These are phyloP conservation scores for Pseudozyma tsukubaensis DNA, from an alignment of 1,284 basidiomycete genomes.

Conservation along the genomic window DNA sequence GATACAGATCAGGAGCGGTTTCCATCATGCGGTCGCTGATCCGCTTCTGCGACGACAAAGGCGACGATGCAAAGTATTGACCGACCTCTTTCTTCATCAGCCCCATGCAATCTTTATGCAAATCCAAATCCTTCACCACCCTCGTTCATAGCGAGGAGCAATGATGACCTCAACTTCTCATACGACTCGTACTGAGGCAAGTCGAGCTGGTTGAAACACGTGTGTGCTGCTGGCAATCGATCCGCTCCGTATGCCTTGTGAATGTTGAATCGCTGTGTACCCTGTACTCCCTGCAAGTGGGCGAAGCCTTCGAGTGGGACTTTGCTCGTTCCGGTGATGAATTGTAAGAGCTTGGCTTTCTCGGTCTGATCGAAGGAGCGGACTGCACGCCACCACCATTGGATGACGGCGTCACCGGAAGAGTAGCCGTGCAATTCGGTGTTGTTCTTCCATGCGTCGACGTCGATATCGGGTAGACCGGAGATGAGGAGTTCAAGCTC, in stretches of 20 bases:
- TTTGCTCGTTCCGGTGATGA: constrained; percentile 89
- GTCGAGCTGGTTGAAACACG: constrained; percentile 74
- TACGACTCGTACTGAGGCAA: constrained; percentile 68
- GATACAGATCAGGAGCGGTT: constrained; percentile 41
- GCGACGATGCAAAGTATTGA: constrained; percentile 1
- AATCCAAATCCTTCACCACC: constrained; percentile 68
- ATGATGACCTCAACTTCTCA: constrained; percentile 53
- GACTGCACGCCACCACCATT: constrained; percentile 99
- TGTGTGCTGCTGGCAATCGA: constrained; percentile 88
- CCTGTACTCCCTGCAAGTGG: constrained; percentile 92
- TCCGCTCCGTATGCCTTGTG: constrained; percentile 91
- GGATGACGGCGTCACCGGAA: constrained; percentile 85
- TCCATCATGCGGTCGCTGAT: constrained; percentile 47
- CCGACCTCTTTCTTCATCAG: not conserved
- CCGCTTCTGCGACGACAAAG: constrained; percentile 18
- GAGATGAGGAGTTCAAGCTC: constrained; percentile 98
- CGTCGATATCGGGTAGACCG: constrained; percentile 97
- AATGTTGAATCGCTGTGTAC: constrained; percentile 94
- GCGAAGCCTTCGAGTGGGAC: constrained; percentile 94
- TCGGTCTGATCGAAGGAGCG: constrained; percentile 98
- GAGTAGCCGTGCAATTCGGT: constrained; percentile 88
- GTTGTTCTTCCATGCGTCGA: constrained; percentile 96
- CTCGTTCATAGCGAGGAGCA: constrained; percentile 66
- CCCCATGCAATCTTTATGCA: constrained; percentile 34
- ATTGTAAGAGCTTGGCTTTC: constrained; percentile 86